A percentile compares a stretch with the other conserved stretches of the same genome.
phyloP scores from a whole-genome alignment of 768 basidiomycete species.

The Suillus placidus region DNA sequence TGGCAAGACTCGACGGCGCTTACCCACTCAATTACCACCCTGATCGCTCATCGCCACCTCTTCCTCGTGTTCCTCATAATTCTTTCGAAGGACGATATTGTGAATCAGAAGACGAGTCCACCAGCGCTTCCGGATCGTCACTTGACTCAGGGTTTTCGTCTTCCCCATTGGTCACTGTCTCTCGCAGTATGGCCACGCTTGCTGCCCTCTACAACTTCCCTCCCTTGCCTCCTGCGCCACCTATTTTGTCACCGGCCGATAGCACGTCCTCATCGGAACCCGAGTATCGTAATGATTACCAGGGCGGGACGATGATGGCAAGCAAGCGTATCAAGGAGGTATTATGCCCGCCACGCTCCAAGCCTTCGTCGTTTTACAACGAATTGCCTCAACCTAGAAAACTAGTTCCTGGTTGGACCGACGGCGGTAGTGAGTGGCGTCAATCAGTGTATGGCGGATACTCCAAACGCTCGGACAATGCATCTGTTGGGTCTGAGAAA shows the following conservation, averaged over 20 bases:
- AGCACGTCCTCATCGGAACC: conserved; percentile 27
- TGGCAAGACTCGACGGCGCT: conserved; percentile 43
- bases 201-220: conserved; percentile 48
- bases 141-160: conserved; percentile 36
- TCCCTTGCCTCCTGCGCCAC: conserved; percentile 56
- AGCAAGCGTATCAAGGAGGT: conserved; percentile 54
- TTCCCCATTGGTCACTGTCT: conserved; percentile 22
- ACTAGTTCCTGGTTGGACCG: conserved; percentile 69
- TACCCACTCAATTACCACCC: conserved; percentile 53
- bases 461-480: conserved; percentile 41
- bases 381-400: conserved; percentile 39
- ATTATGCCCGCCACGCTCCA: conserved; percentile 43
- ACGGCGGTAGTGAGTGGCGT: conserved; percentile 70
- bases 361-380: conserved; percentile 38
- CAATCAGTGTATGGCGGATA: conserved; percentile 56
- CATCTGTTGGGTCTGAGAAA: conserved; percentile 34
- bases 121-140: conserved; percentile 40
- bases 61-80: conserved; percentile 46
- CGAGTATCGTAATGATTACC: conserved; percentile 45
- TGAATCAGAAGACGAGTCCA: conserved; percentile 46
- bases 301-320: conserved; percentile 72
- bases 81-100: conserved; percentile 34
- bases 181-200: conserved; percentile 41
- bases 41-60: conserved; percentile 41
- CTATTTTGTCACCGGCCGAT: conserved; percentile 33